Evolutionary conservation across 306 rosid species (phyloP), one percentile per base, ranked within the genome.

Genomic region (Quercus rubra): DNA sequence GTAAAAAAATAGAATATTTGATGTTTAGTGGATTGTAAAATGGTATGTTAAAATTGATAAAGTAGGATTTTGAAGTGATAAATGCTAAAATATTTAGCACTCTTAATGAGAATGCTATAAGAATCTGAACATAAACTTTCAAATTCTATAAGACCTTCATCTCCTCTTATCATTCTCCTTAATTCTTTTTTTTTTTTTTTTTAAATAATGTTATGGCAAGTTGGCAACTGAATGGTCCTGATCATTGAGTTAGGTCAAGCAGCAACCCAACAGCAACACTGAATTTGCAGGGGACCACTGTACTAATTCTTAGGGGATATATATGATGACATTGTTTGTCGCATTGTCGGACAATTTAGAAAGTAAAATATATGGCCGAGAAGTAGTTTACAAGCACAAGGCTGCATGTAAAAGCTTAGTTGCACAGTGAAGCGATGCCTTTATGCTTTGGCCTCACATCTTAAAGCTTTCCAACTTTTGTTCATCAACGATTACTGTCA

Each of bases 391-490:
- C 76, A 77, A 77, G 54, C 28, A 38, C 35, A 74, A 85, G 77
- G 83, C 79, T 70, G 83, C 84, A 82, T 78, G 86, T 73, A 76
- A 62, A 75, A 86, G 79, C 82, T 69, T 61, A 52, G 14, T 33
- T 74, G 66, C 73, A 64, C 76, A 70, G 80, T 72, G 83, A 75
- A 77, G 28, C 30, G 81, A 71, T 57, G 19, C 70, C 71, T 58
- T 54, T 70, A 78, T 56, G 56, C 74, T 68, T 76, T 74, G 58
- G 30, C 27, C 78, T 73, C 78, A n/a, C 68, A 10, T 68, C 54
- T 54, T 55, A 73, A 79, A 27, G 38, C 20, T 35, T 57, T 68
- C 62, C 1, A 12, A 33, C 74, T 68, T 75, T 15, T 63, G 38
- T 63, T 14, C 19, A 14, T 33, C 30, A 63, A 30, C 5, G 21